These are phyloP conservation scores for Oidiodendron maius DNA, from an alignment of 495 filamentous ascomycete genomes.

Conservation along the genomic window DNA sequence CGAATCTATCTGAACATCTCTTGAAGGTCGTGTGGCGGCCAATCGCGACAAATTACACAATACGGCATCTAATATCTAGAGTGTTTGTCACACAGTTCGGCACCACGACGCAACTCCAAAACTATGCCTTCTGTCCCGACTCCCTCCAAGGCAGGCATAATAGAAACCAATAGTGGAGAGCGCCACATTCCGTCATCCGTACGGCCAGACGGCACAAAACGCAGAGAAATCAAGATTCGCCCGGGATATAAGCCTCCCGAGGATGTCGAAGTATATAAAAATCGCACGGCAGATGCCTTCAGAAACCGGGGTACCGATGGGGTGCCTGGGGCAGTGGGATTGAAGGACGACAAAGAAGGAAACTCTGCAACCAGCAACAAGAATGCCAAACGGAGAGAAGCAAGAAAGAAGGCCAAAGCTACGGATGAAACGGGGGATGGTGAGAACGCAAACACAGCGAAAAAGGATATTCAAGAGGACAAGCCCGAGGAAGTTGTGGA, in stretches of 20 bases:
- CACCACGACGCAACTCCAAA: constrained; percentile 4
- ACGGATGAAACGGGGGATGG: constrained; percentile 26
- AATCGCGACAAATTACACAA: too few relatives aligned
- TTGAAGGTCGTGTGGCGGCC: too few relatives aligned
- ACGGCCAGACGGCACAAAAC: constrained; percentile 79
- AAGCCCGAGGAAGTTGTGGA: constrained; percentile 42
- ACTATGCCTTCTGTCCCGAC: constrained; percentile 43
- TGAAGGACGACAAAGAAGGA: constrained; percentile 46
- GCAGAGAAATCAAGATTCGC: constrained; percentile 87
- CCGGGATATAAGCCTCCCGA: constrained; percentile 94
- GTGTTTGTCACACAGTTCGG: background rate
- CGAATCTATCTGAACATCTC: too few relatives aligned
- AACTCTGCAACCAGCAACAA: constrained; percentile 60
- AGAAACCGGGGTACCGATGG: constrained; percentile 72
- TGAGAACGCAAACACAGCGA: constrained; percentile 23
- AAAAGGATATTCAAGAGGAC: constrained; percentile 19
- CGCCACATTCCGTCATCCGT: constrained; percentile 82
- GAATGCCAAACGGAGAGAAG: constrained; percentile 90
- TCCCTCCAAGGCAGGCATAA: constrained; percentile 68
- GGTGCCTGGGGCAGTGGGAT: constrained; percentile 72
- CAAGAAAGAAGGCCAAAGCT: constrained; percentile 79
- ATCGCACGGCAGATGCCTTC: constrained; percentile 79
- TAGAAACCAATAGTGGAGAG: constrained; percentile 69
- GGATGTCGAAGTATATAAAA: constrained; percentile 95
- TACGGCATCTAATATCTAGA: background rate